Evolutionary conservation across 2,329 filamentous ascomycete genomes (phyloP).

Genomic region (Penicillium frequentans): DNA sequence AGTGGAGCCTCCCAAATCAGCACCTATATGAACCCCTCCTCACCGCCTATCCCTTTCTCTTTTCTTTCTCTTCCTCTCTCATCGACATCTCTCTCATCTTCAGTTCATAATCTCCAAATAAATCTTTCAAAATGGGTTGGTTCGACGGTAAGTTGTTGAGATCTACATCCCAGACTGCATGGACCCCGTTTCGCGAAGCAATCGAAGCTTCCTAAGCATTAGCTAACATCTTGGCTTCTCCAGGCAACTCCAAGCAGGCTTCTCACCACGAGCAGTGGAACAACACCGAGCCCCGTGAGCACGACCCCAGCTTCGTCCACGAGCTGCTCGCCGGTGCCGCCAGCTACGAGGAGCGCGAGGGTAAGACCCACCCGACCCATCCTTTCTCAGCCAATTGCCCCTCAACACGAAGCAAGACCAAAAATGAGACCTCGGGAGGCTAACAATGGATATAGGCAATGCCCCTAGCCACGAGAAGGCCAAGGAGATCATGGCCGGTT

Average conservation of each 20-base stretch:
- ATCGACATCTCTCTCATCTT: not conserved
- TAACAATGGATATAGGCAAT: slow-evolving; percentile 55
- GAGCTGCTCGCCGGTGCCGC: slow-evolving; percentile 75
- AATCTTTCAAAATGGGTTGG: slow-evolving; percentile 25
- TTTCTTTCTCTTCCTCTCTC: not conserved
- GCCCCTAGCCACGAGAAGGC: slow-evolving; percentile 68
- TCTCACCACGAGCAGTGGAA: slow-evolving; percentile 36
- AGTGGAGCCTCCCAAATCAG: not conserved
- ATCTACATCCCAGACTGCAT: not conserved
- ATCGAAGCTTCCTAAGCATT: not conserved
- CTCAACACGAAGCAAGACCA: not conserved
- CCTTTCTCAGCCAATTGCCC: not conserved
- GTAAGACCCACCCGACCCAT: slow-evolving; percentile 43
- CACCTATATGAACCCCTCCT: slow-evolving; percentile 2
- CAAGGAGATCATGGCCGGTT: slow-evolving; percentile 72
- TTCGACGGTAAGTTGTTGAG: slow-evolving; percentile 19
- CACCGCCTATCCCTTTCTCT: not conserved
- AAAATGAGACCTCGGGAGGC: not conserved
- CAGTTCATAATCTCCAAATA: not conserved
- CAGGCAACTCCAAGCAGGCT: slow-evolving; percentile 51
- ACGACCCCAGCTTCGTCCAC: slow-evolving; percentile 67
- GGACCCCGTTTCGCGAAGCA: not conserved
- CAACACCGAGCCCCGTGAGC: not conserved
- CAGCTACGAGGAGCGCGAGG: slow-evolving; percentile 70
- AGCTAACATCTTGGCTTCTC: slow-evolving; percentile 2